Evolutionary conservation across 78 protist genomes (phyloP).

Genomic region (Trichosphaerium sp.): DNA sequence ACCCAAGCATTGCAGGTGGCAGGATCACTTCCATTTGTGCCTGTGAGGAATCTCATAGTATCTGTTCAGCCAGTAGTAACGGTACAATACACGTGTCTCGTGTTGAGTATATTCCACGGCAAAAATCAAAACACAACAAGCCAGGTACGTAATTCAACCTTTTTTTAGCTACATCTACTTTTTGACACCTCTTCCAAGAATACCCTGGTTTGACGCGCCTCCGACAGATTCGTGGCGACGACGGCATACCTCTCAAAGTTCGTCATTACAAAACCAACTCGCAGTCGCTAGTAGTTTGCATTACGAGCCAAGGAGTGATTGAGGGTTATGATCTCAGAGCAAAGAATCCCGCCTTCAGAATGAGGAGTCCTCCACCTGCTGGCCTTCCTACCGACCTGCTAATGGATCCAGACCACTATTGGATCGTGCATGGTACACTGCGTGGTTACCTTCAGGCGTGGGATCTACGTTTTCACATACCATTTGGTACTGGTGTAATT

Average conservation of each 20-base stretch:
- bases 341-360: slow-evolving; percentile 28
- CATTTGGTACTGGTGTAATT: not conserved
- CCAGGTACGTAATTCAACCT: too few relatives aligned
- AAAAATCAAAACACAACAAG: slow-evolving; percentile 22
- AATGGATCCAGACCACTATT: slow-evolving; percentile 30
- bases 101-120: slow-evolving; percentile 10
- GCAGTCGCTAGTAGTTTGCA: slow-evolving; percentile 32
- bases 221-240: slow-evolving; percentile 1
- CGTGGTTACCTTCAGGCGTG: slow-evolving; percentile 40
- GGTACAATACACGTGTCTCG: slow-evolving; percentile 43
- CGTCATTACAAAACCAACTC: slow-evolving; percentile 29
- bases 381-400: slow-evolving; percentile 28
- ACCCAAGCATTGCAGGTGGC: not conserved
- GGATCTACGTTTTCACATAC: slow-evolving; percentile 51
- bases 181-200: too few relatives aligned
- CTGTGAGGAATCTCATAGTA: slow-evolving; percentile 38
- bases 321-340: slow-evolving; percentile 50
- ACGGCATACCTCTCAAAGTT: slow-evolving; percentile 26
- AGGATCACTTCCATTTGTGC: slow-evolving; percentile 19
- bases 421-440: slow-evolving; percentile 38
- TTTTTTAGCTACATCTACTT: too few relatives aligned
- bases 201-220: slow-evolving; percentile 38
- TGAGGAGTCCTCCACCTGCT: slow-evolving; percentile 14
- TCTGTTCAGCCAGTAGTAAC: slow-evolving; percentile 30
- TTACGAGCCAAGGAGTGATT: slow-evolving; percentile 42